Evolutionary conservation across 164 flowering plant species (phyloP).

Genomic region (Stephania cephalantha): DNA sequence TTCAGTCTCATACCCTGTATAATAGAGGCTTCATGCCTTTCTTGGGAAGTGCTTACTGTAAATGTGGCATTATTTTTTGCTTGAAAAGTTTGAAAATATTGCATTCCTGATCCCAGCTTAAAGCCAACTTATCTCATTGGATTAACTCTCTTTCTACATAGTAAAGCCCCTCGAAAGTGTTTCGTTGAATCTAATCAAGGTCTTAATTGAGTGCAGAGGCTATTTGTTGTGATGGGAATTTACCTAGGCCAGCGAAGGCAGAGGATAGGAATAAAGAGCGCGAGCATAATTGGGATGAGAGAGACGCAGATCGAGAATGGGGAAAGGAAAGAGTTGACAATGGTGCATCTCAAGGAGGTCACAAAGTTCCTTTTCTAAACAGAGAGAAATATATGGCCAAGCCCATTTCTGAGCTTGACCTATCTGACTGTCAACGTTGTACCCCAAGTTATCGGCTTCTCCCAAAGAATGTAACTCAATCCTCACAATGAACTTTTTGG

Average conservation of each 20-base stretch:
- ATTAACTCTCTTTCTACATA: background rate
- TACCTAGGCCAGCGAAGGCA: conserved; percentile 37
- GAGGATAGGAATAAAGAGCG: conserved; percentile 63
- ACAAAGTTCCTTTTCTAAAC: conserved; percentile 40
- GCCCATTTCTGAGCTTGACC: conserved; percentile 92
- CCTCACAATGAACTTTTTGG: background rate
- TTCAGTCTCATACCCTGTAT: conserved; percentile 6
- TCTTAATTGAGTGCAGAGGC: conserved; percentile 39
- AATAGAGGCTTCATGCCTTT: background rate
- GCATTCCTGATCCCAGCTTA: background rate
- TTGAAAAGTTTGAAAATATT: background rate
- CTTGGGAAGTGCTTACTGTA: background rate
- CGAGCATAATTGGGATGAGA: conserved; percentile 36
- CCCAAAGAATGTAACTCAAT: conserved; percentile 67
- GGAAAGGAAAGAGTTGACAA: conserved; percentile 43
- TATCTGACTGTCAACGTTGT: conserved; percentile 87
- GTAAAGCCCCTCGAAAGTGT: background rate
- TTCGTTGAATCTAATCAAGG: background rate
- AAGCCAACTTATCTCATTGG: background rate
- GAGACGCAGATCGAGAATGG: background rate
- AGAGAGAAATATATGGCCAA: conserved; percentile 68
- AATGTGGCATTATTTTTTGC: conserved; percentile 4
- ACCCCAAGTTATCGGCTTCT: conserved; percentile 96
- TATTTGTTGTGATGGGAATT: conserved; percentile 47
- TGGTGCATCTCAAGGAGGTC: conserved; percentile 34